Conservation (phyloP, 176 grass and related monocot species). For the Oropetium thomaeum region DNA sequence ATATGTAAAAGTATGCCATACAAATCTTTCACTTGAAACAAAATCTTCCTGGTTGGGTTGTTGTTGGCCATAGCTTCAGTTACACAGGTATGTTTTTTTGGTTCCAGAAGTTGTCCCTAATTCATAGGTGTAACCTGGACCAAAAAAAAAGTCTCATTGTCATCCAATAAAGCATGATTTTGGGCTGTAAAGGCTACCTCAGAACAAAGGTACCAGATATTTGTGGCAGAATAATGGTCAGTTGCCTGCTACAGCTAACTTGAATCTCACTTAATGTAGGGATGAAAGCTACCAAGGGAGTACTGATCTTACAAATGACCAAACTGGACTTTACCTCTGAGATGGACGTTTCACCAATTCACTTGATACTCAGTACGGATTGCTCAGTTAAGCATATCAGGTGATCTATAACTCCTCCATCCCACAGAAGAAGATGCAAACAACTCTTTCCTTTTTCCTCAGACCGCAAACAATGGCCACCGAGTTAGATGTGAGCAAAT, state of each 20-base stretch:
- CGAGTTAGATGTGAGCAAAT: constrained; percentile 48
- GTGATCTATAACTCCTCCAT: constrained; percentile 40
- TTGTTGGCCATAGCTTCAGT: constrained; percentile 35
- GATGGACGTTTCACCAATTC: constrained; percentile 52
- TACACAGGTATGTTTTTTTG: constrained; percentile 1
- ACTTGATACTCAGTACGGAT: constrained; percentile 42
- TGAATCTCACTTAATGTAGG: constrained; percentile 63
- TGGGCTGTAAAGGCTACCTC: constrained; percentile 16
- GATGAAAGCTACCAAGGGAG: constrained; percentile 37
- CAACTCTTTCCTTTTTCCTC: constrained; percentile 37
- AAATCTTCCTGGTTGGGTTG: constrained; percentile 33
- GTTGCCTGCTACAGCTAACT: constrained; percentile 40
- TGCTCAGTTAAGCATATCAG: constrained; percentile 30
- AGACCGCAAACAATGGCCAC: constrained; percentile 61
- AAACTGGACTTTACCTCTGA: constrained; percentile 44
- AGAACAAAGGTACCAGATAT: constrained; percentile 12
- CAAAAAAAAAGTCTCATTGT: neutral
- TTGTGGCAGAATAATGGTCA: constrained; percentile 44
- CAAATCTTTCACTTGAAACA: constrained; percentile 47
- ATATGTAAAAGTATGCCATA: neutral
- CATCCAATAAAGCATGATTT: constrained; percentile 17
- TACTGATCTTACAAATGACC: constrained; percentile 54
- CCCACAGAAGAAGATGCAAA: constrained; percentile 31
- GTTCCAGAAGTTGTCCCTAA: constrained; percentile 26
- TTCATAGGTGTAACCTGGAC: constrained; percentile 23